Evolutionary conservation across 495 filamentous ascomycete genomes (phyloP).

Genomic region (Neurospora tetrasperma): DNA sequence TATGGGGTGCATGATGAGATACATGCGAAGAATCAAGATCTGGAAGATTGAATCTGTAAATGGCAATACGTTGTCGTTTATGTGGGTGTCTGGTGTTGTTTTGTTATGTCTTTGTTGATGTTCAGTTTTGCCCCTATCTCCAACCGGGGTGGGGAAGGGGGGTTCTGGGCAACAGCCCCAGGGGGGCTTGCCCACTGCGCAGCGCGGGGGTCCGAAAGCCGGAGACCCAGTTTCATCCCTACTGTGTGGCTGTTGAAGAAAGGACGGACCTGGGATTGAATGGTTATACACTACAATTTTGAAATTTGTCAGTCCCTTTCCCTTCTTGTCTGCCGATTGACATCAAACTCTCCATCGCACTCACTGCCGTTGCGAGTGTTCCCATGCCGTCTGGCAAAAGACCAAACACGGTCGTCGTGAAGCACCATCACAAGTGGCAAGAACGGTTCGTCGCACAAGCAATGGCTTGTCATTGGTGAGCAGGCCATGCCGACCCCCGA

Average conservation of each 20-base stretch:
- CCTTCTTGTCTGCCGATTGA: background rate
- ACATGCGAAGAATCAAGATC: background rate
- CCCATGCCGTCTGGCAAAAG: background rate
- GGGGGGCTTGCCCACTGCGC: background rate
- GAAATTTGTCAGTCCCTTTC: background rate
- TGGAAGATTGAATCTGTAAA: background rate
- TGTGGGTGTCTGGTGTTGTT: background rate
- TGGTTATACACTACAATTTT: background rate
- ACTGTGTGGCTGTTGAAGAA: background rate
- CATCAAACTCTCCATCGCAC: background rate
- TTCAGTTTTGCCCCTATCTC: background rate
- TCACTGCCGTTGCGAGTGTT: background rate
- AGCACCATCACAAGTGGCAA: background rate
- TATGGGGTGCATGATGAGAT: background rate
- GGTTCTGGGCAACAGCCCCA: background rate
- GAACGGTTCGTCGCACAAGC: background rate
- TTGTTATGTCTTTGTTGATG: background rate
- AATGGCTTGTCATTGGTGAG: background rate
- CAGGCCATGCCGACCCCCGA: slow-evolving; percentile 14
- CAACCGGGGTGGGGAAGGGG: background rate
- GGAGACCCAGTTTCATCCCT: background rate
- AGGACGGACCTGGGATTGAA: background rate
- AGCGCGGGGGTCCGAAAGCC: background rate
- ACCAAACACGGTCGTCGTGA: background rate
- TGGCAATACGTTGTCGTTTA: background rate